phyloP scores from a whole-genome alignment of 2,329 filamentous ascomycete species.

The Ambrosiella xylebori region DNA sequence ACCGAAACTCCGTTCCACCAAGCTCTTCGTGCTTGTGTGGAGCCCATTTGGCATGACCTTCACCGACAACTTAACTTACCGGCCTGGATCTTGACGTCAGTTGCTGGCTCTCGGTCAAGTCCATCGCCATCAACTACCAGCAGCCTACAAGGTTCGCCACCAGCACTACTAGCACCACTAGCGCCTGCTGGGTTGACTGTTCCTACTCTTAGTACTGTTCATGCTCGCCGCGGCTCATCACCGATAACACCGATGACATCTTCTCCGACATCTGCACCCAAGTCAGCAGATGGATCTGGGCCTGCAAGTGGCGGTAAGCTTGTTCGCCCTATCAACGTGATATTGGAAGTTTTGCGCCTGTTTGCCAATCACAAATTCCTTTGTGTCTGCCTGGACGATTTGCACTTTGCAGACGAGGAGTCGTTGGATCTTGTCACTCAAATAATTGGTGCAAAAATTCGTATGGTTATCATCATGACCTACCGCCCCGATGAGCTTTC shows the following conservation, averaged over 20 bases:
- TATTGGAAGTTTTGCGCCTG: conserved; percentile 68
- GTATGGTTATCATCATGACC: conserved; percentile 67
- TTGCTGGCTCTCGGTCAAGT: conserved; percentile 11
- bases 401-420: conserved; percentile 81
- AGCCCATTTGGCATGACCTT: conserved; percentile 46
- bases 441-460: conserved; percentile 61
- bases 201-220: conserved; percentile 17
- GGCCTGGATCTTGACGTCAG: conserved; percentile 48
- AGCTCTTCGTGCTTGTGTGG: conserved; percentile 42
- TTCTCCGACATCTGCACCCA: conserved; percentile 26
- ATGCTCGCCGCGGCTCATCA: conserved; percentile 32
- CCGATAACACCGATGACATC: conserved; percentile 28
- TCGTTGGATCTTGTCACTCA: conserved; percentile 68
- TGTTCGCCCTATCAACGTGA: conserved; percentile 67
- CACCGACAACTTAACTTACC: conserved; percentile 44
- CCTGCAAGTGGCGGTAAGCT: too few species aligned
- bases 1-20: conserved; percentile 48
- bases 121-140: conserved; percentile 16
- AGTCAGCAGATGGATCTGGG: conserved; percentile 18
- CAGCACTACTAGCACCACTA: background rate
- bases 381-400: conserved; percentile 73
- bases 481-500: conserved; percentile 50
- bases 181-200: conserved; percentile 6
- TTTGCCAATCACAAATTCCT: conserved; percentile 74
- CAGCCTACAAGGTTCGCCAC: conserved; percentile 10